Conservation (phyloP, 2,329 filamentous ascomycete species). For the Aspergillus ochraceus region DNA sequence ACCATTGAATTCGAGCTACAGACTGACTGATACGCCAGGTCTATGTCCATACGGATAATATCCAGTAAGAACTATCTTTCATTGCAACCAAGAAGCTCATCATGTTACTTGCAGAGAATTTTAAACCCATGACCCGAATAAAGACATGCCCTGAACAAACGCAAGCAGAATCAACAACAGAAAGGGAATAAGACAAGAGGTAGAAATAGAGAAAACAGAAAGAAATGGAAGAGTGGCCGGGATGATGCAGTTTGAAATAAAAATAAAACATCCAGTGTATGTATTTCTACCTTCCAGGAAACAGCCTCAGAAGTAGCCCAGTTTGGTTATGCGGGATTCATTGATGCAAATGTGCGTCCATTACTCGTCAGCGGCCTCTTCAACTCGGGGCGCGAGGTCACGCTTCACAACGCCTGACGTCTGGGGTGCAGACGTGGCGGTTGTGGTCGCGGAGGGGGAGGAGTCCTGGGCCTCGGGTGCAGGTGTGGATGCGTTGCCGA, state of each 20-base stretch:
- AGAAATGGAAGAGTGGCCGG: neutral
- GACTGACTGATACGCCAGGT: too few relatives aligned
- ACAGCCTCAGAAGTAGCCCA: too few relatives aligned
- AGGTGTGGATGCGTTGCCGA: conserved; percentile 9
- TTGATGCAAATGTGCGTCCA: neutral
- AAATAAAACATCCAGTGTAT: neutral
- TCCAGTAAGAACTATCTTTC: too few relatives aligned
- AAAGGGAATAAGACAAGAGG: neutral
- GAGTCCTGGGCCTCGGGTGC: conserved; percentile 12
- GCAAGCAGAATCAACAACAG: neutral
- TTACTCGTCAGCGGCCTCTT: conserved; percentile 46
- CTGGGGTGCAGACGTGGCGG: conserved; percentile 36
- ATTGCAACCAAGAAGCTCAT: neutral
- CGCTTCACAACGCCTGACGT: conserved; percentile 38
- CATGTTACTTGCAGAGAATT: neutral
- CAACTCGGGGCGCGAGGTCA: conserved; percentile 45
- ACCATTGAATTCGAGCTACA: too few relatives aligned
- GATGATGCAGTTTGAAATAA: neutral
- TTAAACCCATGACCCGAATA: neutral
- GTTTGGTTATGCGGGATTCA: neutral
- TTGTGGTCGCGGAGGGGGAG: conserved; percentile 33
- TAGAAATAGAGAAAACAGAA: neutral
- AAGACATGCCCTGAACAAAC: neutral
- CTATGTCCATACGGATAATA: too few relatives aligned
- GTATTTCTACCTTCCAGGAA: neutral